A percentile compares a stretch with the other conserved stretches of the same genome.
Evolutionary conservation across 2,329 filamentous ascomycete species (phyloP).

Genomic region (Colletotrichum sp.): DNA sequence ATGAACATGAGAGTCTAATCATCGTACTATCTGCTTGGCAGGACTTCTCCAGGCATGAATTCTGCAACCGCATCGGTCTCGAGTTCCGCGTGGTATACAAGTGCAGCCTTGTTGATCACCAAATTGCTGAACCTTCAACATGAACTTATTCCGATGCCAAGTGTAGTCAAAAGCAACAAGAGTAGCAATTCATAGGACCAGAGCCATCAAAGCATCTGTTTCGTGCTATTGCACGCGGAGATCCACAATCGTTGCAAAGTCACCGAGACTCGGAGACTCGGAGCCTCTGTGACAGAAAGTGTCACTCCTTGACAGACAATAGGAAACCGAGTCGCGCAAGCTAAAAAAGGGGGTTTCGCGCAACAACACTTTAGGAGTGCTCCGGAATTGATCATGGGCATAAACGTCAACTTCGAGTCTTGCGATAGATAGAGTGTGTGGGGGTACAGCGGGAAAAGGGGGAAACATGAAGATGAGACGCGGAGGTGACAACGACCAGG

Average conservation of each 20-base stretch:
- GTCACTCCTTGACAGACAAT: not conserved
- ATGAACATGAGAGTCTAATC: not conserved
- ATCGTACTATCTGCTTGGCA: not conserved
- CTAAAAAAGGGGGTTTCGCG: not conserved
- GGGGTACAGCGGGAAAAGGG: not conserved
- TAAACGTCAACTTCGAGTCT: not conserved
- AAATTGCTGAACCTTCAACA: not conserved
- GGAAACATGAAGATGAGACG: slow-evolving; percentile 16
- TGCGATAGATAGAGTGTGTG: not conserved
- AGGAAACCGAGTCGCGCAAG: not conserved
- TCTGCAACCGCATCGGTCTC: not conserved
- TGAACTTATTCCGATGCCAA: not conserved
- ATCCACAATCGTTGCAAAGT: not conserved
- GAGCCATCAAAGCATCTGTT: not conserved
- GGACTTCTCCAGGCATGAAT: not conserved
- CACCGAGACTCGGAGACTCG: not conserved
- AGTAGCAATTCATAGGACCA: not conserved
- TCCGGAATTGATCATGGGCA: not conserved
- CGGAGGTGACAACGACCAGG: not conserved
- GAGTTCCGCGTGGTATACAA: not conserved
- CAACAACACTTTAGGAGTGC: not conserved
- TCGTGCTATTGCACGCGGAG: not conserved
- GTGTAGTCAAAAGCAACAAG: not conserved
- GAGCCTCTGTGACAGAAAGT: not conserved
- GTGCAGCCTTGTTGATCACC: not conserved